phyloP scores from a whole-genome alignment of 225 moss, liverwort and hornwort species.

The Pseudisothecium myosuroides region DNA sequence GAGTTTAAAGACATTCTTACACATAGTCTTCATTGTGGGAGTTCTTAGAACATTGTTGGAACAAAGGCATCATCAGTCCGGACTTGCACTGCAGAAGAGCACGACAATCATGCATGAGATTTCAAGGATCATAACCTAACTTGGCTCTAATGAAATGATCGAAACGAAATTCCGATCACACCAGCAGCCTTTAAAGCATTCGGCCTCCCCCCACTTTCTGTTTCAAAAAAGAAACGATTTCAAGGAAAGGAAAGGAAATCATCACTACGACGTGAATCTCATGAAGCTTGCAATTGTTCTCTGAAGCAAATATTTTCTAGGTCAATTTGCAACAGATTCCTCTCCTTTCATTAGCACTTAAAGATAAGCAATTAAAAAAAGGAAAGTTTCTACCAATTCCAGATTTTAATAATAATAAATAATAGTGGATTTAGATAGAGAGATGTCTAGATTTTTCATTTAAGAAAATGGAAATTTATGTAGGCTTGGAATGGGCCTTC shows the following conservation, averaged over 20 bases:
- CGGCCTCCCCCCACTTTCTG: background rate
- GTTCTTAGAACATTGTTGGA: background rate
- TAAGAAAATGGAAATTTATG: too few relatives aligned
- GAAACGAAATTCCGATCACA: background rate
- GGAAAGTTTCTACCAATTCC: too few relatives aligned
- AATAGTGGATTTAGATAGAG: background rate
- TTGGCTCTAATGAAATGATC: background rate
- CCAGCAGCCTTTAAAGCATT: background rate
- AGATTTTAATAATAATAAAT: background rate
- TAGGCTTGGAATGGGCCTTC: too few relatives aligned
- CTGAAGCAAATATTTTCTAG: background rate
- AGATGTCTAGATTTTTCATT: background rate
- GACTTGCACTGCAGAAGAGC: background rate
- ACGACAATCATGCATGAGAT: background rate
- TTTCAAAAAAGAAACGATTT: background rate
- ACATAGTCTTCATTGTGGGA: background rate
- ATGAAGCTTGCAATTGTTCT: background rate
- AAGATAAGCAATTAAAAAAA: background rate
- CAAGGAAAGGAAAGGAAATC: background rate
- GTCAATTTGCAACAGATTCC: background rate
- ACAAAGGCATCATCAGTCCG: background rate
- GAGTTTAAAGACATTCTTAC: background rate
- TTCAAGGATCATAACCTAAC: background rate
- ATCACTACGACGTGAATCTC: too few relatives aligned
- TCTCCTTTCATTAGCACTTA: background rate